Evolutionary conservation across 1,284 basidiomycete species (phyloP), one percentile per base, ranked within the genome.

Genomic region (Violaceomyces palustris): DNA sequence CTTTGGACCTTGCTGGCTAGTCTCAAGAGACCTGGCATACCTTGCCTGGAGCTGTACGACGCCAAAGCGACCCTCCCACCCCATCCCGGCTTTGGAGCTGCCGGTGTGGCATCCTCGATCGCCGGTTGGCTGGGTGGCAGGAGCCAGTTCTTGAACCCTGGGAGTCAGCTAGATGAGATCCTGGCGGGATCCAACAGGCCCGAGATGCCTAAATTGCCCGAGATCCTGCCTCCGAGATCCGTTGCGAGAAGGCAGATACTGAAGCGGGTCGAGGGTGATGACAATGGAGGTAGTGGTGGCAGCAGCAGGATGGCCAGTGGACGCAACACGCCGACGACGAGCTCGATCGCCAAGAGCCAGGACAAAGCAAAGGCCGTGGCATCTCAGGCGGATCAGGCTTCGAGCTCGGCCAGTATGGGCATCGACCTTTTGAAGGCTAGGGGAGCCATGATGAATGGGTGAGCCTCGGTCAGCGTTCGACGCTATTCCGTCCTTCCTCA

Each of bases 1-100:
- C 30, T 70, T 6, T 72, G 67, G 67, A 62, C 67, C 9, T 47
- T 53, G 22, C 63, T 69, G 43, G 65, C 50, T 1, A 49, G 56
- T 12, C 42, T 55, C 24, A 58, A 56, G 8, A 47, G 68, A 22
- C 56, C 61, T 8, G 60, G 61, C 17, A 42, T 45, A 35, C 67
- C 67, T 11, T 45, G 38, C n/a, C 39, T 67, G 30, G n/a, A n/a
- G n/a, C n/a, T n/a, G n/a, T n/a, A n/a, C n/a, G n/a, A n/a, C n/a
- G n/a, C n/a, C n/a, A n/a, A n/a, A n/a, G n/a, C n/a, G n/a, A n/a
- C n/a, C n/a, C n/a, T n/a, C n/a, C n/a, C n/a, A n/a, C n/a, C n/a
- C n/a, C n/a, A n/a, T n/a, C n/a, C n/a, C n/a, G n/a, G n/a, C n/a
- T n/a, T n/a, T n/a, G n/a, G n/a, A 6, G 61, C 61, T 17, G 56